Conservation (phyloP, 208 protist species). For the Borovskyia barvae region DNA sequence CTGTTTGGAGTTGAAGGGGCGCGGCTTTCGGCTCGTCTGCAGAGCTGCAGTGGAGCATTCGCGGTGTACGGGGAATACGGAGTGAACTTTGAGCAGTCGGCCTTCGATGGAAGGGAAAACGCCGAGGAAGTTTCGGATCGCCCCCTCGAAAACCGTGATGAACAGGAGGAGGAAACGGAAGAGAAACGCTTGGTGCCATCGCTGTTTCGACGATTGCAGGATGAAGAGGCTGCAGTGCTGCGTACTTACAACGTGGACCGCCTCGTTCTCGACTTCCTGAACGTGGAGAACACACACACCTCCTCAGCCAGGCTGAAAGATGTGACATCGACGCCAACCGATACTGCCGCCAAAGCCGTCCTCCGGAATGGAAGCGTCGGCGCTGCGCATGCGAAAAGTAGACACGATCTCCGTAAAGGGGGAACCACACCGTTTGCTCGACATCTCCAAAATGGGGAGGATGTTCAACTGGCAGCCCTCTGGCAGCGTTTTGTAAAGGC, state of each 20-base stretch:
- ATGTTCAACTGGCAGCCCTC: conserved; percentile 63
- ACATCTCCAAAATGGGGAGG: conserved; percentile 41
- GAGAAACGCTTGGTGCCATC: too few relatives aligned
- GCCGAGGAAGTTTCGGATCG: background rate
- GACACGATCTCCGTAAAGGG: too few relatives aligned
- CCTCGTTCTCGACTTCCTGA: conserved; percentile 16
- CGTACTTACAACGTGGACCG: conserved; percentile 27
- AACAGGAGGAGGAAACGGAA: background rate
- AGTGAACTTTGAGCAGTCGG: background rate
- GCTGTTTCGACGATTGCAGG: conserved; percentile 4
- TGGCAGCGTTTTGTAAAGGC: conserved; percentile 58
- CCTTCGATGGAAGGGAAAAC: too few relatives aligned
- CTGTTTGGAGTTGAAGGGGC: conserved; percentile 32
- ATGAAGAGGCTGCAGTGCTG: conserved; percentile 12
- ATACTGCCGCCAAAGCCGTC: background rate
- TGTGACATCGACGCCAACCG: too few relatives aligned
- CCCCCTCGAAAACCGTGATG: too few relatives aligned
- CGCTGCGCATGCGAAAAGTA: background rate
- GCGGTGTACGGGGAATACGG: conserved; percentile 18
- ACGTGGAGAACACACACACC: too few relatives aligned
- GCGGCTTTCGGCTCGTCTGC: conserved; percentile 6
- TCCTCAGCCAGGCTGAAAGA: too few relatives aligned
- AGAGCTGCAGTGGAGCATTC: conserved; percentile 19
- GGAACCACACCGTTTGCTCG: conserved; percentile 6
- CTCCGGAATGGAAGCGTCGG: background rate